These are phyloP conservation scores for Xylaria intraflava DNA, from an alignment of 495 filamentous ascomycete genomes.

Conservation along the genomic window DNA sequence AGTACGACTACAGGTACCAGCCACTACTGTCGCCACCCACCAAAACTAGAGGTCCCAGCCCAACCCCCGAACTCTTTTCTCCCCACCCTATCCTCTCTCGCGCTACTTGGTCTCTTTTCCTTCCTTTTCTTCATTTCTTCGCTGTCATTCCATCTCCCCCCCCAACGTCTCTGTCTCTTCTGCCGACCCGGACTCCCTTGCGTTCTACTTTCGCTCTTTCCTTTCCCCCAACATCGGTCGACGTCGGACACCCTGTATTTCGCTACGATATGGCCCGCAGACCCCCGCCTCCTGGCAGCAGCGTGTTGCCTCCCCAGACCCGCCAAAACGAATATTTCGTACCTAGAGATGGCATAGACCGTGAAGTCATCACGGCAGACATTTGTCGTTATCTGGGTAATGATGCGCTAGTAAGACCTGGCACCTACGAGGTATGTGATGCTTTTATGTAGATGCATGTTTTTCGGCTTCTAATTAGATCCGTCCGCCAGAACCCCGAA, in stretches of 20 bases:
- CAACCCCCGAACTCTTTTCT: constrained; percentile 24
- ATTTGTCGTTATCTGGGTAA: constrained; percentile 91
- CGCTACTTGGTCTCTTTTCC: constrained; percentile 17
- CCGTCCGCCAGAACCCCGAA: constrained; percentile 24
- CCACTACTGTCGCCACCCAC: constrained; percentile 1
- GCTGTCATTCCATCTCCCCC: constrained; percentile 7
- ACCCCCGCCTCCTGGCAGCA: constrained; percentile 24
- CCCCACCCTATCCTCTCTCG: constrained; percentile 18
- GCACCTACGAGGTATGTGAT: constrained; percentile 63
- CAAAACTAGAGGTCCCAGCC: constrained; percentile 8
- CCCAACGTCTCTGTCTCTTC: constrained; percentile 9
- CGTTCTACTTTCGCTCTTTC: neutral
- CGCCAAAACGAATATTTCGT: constrained; percentile 83
- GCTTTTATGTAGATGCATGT: constrained; percentile 5
- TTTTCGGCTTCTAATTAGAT: constrained; percentile 9
- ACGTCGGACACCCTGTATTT: constrained; percentile 15
- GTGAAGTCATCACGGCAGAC: constrained; percentile 91
- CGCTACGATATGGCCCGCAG: constrained; percentile 23
- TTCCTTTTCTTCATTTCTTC: too few relatives aligned
- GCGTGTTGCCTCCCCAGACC: constrained; percentile 31
- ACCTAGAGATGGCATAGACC: constrained; percentile 80
- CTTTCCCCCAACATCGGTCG: constrained; percentile 18
- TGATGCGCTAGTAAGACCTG: constrained; percentile 83
- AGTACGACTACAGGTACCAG: neutral
- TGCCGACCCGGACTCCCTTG: constrained; percentile 12